Conservation (phyloP, 75 land plant species). For the Ceratopteris richardii region DNA sequence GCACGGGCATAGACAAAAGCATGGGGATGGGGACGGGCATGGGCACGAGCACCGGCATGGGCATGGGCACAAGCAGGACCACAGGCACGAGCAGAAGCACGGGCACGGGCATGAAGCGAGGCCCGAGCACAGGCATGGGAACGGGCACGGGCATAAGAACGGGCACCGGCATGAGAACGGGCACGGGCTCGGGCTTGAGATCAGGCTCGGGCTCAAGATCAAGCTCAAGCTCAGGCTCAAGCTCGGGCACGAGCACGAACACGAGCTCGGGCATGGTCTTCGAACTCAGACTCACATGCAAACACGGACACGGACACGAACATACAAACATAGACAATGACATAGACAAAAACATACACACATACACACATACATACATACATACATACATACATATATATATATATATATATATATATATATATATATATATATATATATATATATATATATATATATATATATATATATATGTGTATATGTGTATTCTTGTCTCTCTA, state of each 20-base stretch:
- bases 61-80: background rate
- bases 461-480: no score
- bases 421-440: no score
- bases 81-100: background rate
- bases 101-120: background rate
- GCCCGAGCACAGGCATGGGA: background rate
- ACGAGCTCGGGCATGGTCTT: background rate
- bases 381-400: no score
- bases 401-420: no score
- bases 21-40: no score
- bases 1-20: no score
- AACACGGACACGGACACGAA: background rate
- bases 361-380: no score
- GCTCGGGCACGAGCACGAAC: background rate
- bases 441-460: no score
- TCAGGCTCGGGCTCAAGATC: background rate
- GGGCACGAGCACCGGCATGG: no score
- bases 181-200: background rate
- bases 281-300: background rate
- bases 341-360: no score
- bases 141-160: background rate
- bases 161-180: background rate
- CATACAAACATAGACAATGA: no score
- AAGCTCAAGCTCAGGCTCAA: constrained; percentile 1
- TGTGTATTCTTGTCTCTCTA: no score